Percentiles rank a stretch among this genome's conserved stretches.
Evolutionary conservation across 2,329 filamentous ascomycete species (phyloP).

Genomic region (Neodidymelliopsis sp.): DNA sequence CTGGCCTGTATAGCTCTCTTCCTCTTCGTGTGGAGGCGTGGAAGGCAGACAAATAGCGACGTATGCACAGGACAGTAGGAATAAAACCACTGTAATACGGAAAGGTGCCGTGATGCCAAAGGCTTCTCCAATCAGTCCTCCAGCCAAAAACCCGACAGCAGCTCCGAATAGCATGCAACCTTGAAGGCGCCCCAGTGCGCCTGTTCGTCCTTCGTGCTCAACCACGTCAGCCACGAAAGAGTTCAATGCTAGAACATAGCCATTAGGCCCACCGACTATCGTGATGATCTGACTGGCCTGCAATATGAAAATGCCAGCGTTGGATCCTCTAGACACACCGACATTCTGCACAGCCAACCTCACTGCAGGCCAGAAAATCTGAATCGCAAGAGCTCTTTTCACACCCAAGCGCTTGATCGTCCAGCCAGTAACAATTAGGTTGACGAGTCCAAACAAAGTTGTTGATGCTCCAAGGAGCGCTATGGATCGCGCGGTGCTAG

Average conservation of each 20-base stretch:
- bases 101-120: conserved; percentile 72
- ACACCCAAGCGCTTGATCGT: conserved; percentile 72
- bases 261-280: conserved; percentile 71
- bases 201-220: conserved; percentile 66
- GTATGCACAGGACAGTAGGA: conserved; percentile 54
- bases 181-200: conserved; percentile 70
- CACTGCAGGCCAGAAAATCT: conserved; percentile 70
- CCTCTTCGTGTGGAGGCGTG: conserved; percentile 45
- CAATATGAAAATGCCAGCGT: conserved; percentile 70
- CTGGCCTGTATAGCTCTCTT: conserved; percentile 29
- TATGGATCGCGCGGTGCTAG: conserved; percentile 68
- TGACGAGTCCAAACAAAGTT: conserved; percentile 71
- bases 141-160: conserved; percentile 69
- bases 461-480: conserved; percentile 72
- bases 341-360: conserved; percentile 70
- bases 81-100: conserved; percentile 67
- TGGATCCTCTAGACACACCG: conserved; percentile 68
- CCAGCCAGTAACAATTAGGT: conserved; percentile 73
- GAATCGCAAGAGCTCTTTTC: conserved; percentile 66
- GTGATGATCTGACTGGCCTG: conserved; percentile 73
- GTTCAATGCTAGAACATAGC: conserved; percentile 74
- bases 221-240: conserved; percentile 73
- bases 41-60: conserved; percentile 58
- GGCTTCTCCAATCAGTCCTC: conserved; percentile 69
- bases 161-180: conserved; percentile 73